Percentiles rank a stretch among this genome's conserved stretches.
Conservation (phyloP, 2,329 filamentous ascomycete genomes). For the Xylariaceae sp. region DNA sequence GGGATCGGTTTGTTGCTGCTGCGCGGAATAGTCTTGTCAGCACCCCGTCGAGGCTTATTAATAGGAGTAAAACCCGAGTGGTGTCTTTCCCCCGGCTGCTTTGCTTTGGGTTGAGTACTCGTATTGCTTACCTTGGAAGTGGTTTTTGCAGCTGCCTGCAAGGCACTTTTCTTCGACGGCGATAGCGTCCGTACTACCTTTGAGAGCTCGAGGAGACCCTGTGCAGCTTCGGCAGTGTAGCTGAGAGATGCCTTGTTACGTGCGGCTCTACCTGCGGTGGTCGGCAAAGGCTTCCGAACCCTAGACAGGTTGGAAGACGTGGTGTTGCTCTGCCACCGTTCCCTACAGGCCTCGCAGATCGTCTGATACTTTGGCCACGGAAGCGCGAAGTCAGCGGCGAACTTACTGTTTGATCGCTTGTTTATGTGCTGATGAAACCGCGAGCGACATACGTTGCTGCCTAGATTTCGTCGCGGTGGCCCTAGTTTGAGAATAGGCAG, state of each 20-base stretch:
- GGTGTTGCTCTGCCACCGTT: neutral
- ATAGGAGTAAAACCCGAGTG: neutral
- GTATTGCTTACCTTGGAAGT: too few relatives aligned
- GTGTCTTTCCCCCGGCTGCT: neutral
- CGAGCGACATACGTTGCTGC: neutral
- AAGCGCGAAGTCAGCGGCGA: neutral
- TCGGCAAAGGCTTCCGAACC: neutral
- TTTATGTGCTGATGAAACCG: neutral
- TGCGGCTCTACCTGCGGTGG: too few relatives aligned
- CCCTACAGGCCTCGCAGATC: neutral
- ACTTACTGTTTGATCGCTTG: neutral
- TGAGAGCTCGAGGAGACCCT: neutral
- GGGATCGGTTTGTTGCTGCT: neutral
- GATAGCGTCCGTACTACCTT: neutral
- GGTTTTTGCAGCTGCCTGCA: too few relatives aligned
- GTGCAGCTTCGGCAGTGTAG: neutral
- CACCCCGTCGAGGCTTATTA: neutral
- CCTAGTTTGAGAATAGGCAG: neutral
- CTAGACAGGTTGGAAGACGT: neutral
- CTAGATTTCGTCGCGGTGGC: neutral
- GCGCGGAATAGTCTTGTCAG: neutral
- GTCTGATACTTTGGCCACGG: conserved; percentile 1
- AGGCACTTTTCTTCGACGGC: too few relatives aligned
- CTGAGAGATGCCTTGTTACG: too few relatives aligned
- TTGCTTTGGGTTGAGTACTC: neutral